phyloP scores from a whole-genome alignment of 2,329 filamentous ascomycete species.

The Immersiporthe knoxdaviesiana region DNA sequence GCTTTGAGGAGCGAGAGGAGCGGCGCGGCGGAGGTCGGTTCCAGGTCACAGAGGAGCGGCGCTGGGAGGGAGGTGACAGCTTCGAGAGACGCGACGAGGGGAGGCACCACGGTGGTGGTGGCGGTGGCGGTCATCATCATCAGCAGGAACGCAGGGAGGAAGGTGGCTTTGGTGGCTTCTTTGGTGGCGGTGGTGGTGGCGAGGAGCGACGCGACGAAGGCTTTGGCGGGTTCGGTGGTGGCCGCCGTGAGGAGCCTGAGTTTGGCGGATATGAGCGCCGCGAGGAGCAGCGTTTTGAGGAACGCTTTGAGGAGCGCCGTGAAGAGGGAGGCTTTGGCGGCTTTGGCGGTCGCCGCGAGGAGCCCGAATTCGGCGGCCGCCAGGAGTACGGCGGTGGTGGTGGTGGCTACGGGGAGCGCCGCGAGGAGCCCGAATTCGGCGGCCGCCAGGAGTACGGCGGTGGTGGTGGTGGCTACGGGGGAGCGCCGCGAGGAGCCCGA shows the following conservation, averaged over 20 bases:
- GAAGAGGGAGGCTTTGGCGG: constrained; percentile 30
- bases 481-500: no score
- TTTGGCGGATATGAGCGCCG: constrained; percentile 33
- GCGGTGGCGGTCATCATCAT: constrained; percentile 18
- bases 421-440: constrained; percentile 26
- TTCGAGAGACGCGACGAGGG: constrained; percentile 36
- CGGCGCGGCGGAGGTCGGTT: constrained; percentile 58
- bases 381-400: constrained; percentile 30
- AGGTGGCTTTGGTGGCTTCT: not conserved
- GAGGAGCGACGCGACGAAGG: constrained; percentile 37
- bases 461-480: constrained; percentile 11
- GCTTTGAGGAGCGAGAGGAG: constrained; percentile 63
- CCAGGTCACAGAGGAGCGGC: constrained; percentile 60
- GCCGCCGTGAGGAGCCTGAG: constrained; percentile 36
- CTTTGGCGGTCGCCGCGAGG: constrained; percentile 33
- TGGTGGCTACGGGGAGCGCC: constrained; percentile 31
- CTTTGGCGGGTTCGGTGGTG: constrained; percentile 30
- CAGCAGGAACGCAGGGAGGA: constrained; percentile 30
- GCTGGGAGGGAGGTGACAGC: constrained; percentile 41
- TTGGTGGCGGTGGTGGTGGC: constrained; percentile 38
- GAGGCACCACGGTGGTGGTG: constrained; percentile 36
- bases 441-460: constrained; percentile 31
- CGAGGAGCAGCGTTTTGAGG: constrained; percentile 31
- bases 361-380: constrained; percentile 19
- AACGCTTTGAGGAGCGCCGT: constrained; percentile 12